These are phyloP conservation scores for Salinomyces thailandicus DNA, from an alignment of 2,329 filamentous ascomycete species.

Conservation along the genomic window DNA sequence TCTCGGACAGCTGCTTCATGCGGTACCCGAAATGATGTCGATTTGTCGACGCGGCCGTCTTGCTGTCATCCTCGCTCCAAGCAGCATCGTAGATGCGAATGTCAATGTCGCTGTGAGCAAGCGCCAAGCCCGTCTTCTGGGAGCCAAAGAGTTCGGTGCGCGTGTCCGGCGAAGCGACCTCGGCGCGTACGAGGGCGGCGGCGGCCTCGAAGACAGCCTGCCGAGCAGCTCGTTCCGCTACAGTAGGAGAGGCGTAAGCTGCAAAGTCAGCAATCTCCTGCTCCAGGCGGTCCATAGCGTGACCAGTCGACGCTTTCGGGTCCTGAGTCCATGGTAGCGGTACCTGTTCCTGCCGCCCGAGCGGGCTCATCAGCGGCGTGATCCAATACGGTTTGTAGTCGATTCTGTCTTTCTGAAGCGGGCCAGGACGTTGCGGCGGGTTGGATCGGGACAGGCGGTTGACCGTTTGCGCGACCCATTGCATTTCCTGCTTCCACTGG, in stretches of 20 bases:
- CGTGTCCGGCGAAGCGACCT: conserved; percentile 19
- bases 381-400: neutral
- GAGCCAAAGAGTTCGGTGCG: conserved; percentile 42
- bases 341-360: no score
- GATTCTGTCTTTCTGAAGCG: neutral
- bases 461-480: conserved; percentile 2
- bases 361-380: no score
- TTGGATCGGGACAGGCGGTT: neutral
- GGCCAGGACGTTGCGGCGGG: neutral
- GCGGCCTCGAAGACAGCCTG: conserved; percentile 26
- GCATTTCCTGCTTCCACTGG: conserved; percentile 3
- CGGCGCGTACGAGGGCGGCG: conserved; percentile 16
- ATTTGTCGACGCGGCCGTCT: neutral
- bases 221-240: conserved; percentile 32
- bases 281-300: conserved; percentile 24
- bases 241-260: conserved; percentile 34
- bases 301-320: neutral
- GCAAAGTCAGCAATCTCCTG: conserved; percentile 38
- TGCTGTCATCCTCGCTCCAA: neutral
- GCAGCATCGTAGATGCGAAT: conserved; percentile 28
- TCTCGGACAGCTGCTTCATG: conserved; percentile 1
- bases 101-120: conserved; percentile 47
- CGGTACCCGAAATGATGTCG: neutral
- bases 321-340: neutral
- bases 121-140: conserved; percentile 40